Evolutionary conservation across 805 yeast genomes (phyloP), one percentile per base, ranked within the genome.

Genomic region (Saccharomycopsis lassenensis): DNA sequence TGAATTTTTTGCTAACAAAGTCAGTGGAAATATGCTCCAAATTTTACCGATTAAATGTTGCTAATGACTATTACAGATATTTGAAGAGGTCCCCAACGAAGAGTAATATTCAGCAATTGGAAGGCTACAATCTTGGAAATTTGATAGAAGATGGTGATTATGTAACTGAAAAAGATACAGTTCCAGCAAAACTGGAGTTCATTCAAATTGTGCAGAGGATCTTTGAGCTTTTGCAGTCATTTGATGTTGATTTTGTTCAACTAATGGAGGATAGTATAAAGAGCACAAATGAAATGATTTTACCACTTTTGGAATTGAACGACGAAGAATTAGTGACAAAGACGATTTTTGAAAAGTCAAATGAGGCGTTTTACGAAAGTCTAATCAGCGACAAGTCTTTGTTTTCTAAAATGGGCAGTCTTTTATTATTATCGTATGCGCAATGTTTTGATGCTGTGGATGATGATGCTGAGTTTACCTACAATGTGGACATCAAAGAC

Each of bases 1-100:
- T 89, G 35, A 72, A 76, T 26, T 67, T 77, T 31, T 69, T 81
- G 31, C 45, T 79, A 15, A 69, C 87, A 1, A 67, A 72, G 46
- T 51, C 68, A 2, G 55, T 73, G 10, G 69, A 64, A 26, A 48
- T 65, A 8, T 46, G 63, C 14, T 47, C 62, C 20, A 58, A 59
- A 32, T 47, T 46, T 16, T 44, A 44, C 21, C 29, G n/a, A 24
- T 50, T 38, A 43, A 49, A 42, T 48, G 52, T 65, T 27, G 54
- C 40, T 35, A 53, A 46, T 46, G 58, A 28, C 44, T 52, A 30
- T 44, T 61, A 43, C 51, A 49, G 42, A 31, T 48, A 54, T 24
- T 35, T 32, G 45, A 49, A 36, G 45, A 46, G 29, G 46, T 4
- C 14, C 6, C 21, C 19, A 26, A 27, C 7, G 31, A 31, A 48